Evolutionary conservation across 2,329 filamentous ascomycete genomes (phyloP).

Genomic region (Paecilomyces sp.): DNA sequence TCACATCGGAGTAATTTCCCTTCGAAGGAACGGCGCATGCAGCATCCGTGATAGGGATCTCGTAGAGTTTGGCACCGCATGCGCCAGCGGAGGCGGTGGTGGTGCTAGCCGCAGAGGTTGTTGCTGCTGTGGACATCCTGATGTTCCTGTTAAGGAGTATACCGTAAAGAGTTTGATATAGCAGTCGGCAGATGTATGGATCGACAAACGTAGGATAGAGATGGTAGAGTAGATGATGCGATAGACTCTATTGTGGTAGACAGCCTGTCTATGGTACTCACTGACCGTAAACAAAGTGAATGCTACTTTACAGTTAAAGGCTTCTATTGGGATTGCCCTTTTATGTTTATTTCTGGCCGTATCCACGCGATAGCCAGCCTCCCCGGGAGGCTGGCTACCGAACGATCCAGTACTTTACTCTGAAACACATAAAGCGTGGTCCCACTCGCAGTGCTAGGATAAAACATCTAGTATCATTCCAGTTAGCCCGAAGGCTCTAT

Average conservation of each 20-base stretch:
- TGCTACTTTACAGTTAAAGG: neutral
- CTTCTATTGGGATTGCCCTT: neutral
- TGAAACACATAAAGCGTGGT: neutral
- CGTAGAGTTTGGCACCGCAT: slow-evolving; percentile 27
- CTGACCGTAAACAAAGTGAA: neutral
- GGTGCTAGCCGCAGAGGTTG: slow-evolving; percentile 11
- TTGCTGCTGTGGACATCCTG: slow-evolving; percentile 12
- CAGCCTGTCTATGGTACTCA: neutral
- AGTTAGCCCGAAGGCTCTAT: neutral
- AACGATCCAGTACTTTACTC: neutral
- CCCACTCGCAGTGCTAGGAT: neutral
- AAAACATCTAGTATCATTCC: neutral
- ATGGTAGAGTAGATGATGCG: neutral
- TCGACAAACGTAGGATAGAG: neutral
- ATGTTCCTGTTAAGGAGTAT: neutral
- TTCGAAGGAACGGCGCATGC: slow-evolving; percentile 39
- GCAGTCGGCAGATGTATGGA: neutral
- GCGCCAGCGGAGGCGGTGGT: slow-evolving; percentile 13
- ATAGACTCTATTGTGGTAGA: neutral
- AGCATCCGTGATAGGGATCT: slow-evolving; percentile 38
- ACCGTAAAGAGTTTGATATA: neutral
- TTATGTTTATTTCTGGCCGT: neutral
- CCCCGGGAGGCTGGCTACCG: neutral
- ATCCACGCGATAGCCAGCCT: neutral
- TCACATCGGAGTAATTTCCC: slow-evolving; percentile 36